Conservation (phyloP, 768 basidiomycete species). For the Leucosporidium yakuticum region DNA sequence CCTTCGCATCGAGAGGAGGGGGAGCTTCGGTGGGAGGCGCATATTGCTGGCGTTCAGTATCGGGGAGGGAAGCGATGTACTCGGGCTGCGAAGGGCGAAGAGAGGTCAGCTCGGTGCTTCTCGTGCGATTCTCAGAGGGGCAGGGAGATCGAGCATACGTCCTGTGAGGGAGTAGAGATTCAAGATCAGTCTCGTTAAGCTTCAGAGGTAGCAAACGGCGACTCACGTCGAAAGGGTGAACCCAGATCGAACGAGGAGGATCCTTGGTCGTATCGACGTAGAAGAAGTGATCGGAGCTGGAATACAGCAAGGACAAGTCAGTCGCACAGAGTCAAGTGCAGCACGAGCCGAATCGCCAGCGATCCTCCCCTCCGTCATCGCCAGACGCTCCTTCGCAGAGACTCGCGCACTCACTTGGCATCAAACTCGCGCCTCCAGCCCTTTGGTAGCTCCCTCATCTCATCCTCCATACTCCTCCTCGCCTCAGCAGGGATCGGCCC, state of each 20-base stretch:
- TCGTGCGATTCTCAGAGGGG: neutral
- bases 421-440: constrained; percentile 39
- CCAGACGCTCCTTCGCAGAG: neutral
- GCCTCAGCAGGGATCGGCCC: neutral
- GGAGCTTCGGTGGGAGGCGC: neutral
- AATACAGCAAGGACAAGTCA: too few relatives aligned
- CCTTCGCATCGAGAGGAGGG: neutral
- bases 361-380: neutral
- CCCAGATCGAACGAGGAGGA: constrained; percentile 40
- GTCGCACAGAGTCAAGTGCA: neutral
- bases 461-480: constrained; percentile 22
- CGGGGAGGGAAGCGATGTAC: constrained; percentile 26
- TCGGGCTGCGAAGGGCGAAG: constrained; percentile 9
- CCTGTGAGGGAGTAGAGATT: neutral
- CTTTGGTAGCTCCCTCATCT: constrained; percentile 29
- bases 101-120: neutral
- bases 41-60: constrained; percentile 4
- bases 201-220: neutral
- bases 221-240: constrained; percentile 34
- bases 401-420: constrained; percentile 6
- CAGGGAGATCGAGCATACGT: neutral
- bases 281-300: constrained; percentile 32
- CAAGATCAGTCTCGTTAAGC: neutral
- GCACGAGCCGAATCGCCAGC: neutral
- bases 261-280: constrained; percentile 37